A percentile compares a stretch with the other conserved stretches of the same genome.
These are phyloP conservation scores for Aspergillus thermomutatus DNA, from an alignment of 2,329 filamentous ascomycete species.

Conservation along the genomic window DNA sequence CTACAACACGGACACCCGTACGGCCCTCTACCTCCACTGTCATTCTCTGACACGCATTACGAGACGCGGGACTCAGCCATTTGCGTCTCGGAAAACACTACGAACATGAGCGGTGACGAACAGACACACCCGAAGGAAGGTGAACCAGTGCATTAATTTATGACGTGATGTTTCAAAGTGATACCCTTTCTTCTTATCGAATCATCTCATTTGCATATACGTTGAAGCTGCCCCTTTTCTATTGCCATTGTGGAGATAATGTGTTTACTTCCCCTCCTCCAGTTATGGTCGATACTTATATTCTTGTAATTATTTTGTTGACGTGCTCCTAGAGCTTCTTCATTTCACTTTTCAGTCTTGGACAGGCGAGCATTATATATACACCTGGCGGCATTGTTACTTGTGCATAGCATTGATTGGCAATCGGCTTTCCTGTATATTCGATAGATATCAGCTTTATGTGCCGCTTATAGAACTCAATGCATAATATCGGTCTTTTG, in stretches of 20 bases:
- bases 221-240: slow-evolving; percentile 3
- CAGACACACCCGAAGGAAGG: neutral
- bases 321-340: slow-evolving; percentile 1
- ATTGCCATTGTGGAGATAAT: neutral
- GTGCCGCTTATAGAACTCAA: neutral
- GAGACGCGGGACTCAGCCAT: slow-evolving; percentile 31
- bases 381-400: slow-evolving; percentile 19
- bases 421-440: slow-evolving; percentile 4
- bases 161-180: slow-evolving; percentile 22
- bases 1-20: slow-evolving; percentile 32
- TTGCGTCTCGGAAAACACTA: slow-evolving; percentile 17
- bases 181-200: slow-evolving; percentile 22
- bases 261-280: neutral
- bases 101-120: slow-evolving; percentile 12
- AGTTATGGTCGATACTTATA: slow-evolving; percentile 8
- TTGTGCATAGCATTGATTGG: slow-evolving; percentile 25
- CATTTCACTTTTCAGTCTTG: slow-evolving; percentile 2
- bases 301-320: slow-evolving; percentile 14
- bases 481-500: neutral
- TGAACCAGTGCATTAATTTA: slow-evolving; percentile 15
- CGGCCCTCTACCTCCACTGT: slow-evolving; percentile 37
- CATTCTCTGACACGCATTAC: slow-evolving; percentile 26
- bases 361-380: slow-evolving; percentile 12
- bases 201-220: slow-evolving; percentile 7
- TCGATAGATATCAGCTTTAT: neutral